Evolutionary conservation across 768 basidiomycete species (phyloP).

Genomic region (Mrakia gelida): DNA sequence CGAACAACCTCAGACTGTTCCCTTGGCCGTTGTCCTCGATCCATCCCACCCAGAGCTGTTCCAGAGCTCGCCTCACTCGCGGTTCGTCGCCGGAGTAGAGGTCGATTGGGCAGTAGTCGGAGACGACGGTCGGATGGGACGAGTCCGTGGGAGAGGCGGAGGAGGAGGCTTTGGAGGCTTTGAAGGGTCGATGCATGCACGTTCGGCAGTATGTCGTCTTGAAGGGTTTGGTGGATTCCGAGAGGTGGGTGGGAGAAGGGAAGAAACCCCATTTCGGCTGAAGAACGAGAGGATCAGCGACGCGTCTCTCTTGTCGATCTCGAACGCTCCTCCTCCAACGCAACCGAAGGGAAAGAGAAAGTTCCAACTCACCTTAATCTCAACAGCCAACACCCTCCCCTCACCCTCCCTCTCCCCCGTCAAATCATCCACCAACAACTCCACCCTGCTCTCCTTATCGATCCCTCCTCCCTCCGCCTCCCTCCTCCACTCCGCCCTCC

Average conservation of each 20-base stretch:
- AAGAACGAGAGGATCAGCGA: not conserved
- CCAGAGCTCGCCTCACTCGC: conserved; percentile 65
- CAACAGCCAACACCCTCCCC: conserved; percentile 60
- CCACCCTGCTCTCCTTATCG: conserved; percentile 56
- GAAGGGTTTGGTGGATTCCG: conserved; percentile 53
- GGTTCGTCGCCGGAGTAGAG: conserved; percentile 66
- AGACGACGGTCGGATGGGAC: not conserved
- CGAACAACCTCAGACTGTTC: conserved; percentile 82
- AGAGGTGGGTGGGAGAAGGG: conserved; percentile 60
- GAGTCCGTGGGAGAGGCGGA: not conserved
- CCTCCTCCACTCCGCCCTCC: conserved; percentile 59
- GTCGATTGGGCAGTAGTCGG: conserved; percentile 79
- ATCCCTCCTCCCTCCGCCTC: conserved; percentile 52
- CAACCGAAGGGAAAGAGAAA: not conserved
- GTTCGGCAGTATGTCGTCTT: conserved; percentile 79
- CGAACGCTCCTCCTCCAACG: too few species aligned
- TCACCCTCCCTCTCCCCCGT: conserved; percentile 51
- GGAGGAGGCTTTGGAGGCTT: conserved; percentile 47
- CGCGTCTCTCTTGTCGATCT: not conserved
- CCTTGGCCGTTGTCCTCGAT: conserved; percentile 55
- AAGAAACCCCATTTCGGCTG: conserved; percentile 98
- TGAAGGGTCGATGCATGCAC: conserved; percentile 76
- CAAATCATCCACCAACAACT: conserved; percentile 74
- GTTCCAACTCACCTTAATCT: conserved; percentile 70
- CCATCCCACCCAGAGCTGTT: conserved; percentile 71